These are phyloP conservation scores for Kwoniella shivajii DNA, from an alignment of 1,284 basidiomycete species.

Conservation along the genomic window DNA sequence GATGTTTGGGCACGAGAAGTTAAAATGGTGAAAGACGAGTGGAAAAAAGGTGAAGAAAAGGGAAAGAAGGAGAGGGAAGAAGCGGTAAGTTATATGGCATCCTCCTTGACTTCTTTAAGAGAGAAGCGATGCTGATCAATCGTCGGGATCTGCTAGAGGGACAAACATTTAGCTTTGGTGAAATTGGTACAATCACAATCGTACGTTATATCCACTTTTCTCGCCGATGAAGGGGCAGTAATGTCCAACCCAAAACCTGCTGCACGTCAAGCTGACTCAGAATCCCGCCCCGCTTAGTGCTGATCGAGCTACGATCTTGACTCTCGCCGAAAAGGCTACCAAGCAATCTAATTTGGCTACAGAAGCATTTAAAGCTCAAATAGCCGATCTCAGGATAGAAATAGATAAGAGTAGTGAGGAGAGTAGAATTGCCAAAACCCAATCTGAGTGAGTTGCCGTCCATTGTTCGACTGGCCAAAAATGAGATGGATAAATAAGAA, in stretches of 20 bases:
- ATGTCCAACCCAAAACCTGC: background rate
- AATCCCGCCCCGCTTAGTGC: constrained; percentile 18
- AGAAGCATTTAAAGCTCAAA: constrained; percentile 27
- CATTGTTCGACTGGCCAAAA: background rate
- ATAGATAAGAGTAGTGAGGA: constrained; percentile 32
- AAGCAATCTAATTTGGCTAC: constrained; percentile 18
- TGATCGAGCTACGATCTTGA: constrained; percentile 32
- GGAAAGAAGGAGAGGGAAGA: constrained; percentile 39
- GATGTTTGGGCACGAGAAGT: constrained; percentile 50
- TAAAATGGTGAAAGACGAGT: constrained; percentile 38
- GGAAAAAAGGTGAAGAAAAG: constrained; percentile 29
- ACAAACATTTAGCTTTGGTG: constrained; percentile 34
- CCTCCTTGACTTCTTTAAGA: too few species aligned
- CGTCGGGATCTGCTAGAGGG: constrained; percentile 13
- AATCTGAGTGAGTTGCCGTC: constrained; percentile 32
- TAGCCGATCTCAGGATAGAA: constrained; percentile 24
- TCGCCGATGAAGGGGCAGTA: background rate
- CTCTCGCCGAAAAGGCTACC: constrained; percentile 29
- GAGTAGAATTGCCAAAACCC: constrained; percentile 24
- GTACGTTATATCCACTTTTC: constrained; percentile 23
- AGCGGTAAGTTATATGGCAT: constrained; percentile 27
- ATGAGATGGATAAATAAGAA: background rate
- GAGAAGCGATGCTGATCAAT: background rate
- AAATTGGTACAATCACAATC: constrained; percentile 41
- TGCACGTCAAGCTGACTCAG: background rate